These are phyloP conservation scores for Cyclotella kingstonii DNA, from an alignment of 108 stramenopile species.

Conservation along the genomic window DNA sequence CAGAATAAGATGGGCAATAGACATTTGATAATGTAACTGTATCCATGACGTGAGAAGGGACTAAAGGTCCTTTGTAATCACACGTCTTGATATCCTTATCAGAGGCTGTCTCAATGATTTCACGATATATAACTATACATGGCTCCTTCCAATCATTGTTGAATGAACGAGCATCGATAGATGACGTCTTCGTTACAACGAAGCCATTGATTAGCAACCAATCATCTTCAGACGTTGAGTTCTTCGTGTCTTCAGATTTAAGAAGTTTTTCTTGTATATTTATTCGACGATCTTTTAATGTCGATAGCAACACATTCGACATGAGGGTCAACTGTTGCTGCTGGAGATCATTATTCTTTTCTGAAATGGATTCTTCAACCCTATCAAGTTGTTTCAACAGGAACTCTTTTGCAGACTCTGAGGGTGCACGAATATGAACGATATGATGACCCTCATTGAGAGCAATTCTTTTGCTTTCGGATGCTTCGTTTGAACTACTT, in stretches of 20 bases:
- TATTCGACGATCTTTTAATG: conserved; percentile 17
- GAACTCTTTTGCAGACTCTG: conserved; percentile 33
- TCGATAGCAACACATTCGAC: conserved; percentile 10
- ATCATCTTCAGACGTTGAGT: conserved; percentile 18
- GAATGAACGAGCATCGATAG: conserved; percentile 80
- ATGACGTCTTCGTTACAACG: conserved; percentile 48
- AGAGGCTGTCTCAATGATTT: conserved; percentile 20
- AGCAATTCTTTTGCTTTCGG: conserved; percentile 8
- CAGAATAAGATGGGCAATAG: conserved; percentile 18
- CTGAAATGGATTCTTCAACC: conserved; percentile 20
- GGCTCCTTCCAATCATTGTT: conserved; percentile 76
- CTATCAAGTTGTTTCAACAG: conserved; percentile 39
- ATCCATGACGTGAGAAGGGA: conserved; percentile 56
- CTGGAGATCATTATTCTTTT: conserved; percentile 5
- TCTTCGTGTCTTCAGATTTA: not conserved
- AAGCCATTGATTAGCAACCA: conserved; percentile 88
- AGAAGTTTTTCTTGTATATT: conserved; percentile 34
- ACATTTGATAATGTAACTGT: conserved; percentile 55
- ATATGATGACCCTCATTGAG: conserved; percentile 66
- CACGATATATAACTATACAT: conserved; percentile 38
- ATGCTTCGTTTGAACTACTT: conserved; percentile 12
- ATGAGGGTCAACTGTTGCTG: conserved; percentile 23
- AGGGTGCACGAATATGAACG: conserved; percentile 58
- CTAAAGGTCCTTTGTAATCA: conserved; percentile 3
- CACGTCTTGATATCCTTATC: no score